Evolutionary conservation across 805 yeast genomes (phyloP), one percentile per base, ranked within the genome.

Genomic region (Isabelozyma heimii): DNA sequence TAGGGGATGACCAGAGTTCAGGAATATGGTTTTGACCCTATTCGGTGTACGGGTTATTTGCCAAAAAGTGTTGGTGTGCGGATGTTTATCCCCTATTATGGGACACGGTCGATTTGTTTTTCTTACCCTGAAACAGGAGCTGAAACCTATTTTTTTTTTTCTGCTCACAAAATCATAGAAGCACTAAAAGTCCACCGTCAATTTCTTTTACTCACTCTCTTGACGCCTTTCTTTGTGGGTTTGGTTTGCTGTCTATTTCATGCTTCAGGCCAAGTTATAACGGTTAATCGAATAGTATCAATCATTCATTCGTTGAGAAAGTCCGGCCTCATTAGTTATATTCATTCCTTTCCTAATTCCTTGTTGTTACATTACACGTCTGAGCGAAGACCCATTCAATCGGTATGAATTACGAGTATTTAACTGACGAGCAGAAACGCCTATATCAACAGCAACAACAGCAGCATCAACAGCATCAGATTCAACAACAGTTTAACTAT

Each of bases 341-440:
- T 20, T 20, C 24, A 20, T 20, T 20, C 24, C 24, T 20, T 20
- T 20, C 1, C 24, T 30, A 6, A 6, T 30, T 30, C 35, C 35
- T 10, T 20, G 24, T 20, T 20, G 24, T 20, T 20, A 20, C 24
- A 13, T 8, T 30, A 30, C 35, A 30, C 35, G 35, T 30, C 35
- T 30, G n/a, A 30, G n/a, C n/a, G 8, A 30, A 9, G 35, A 30
- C n/a, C 35, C n/a, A 30, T 30, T 13, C 35, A 30, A 30, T 13
- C n/a, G n/a, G 8, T 8, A 66, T 66, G 70, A 58, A 66, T 48
- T 66, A 56, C 54, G 69, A 65, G 43, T 56, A 61, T 43, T 55
- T 64, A 40, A 58, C 63, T 9, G 68, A 65, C 16, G 68, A 63
- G 47, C 67, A 65, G 54, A 63, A 60, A 45, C 66, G 59, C 52